Conservation (phyloP, 768 basidiomycete genomes). For the Leccinum arenicola region DNA sequence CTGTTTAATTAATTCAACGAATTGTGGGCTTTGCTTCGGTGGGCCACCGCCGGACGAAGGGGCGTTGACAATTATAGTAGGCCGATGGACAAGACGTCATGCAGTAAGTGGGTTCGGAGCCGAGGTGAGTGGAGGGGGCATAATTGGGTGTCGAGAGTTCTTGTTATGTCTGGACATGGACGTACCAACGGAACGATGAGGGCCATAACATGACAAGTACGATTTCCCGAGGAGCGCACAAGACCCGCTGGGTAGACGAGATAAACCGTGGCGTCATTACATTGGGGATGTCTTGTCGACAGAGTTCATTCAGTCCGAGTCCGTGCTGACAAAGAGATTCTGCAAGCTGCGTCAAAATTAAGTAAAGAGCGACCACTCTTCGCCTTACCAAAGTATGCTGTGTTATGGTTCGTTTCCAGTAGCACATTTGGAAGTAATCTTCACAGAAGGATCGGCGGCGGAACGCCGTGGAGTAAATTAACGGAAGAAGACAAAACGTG, state of each 20-base stretch:
- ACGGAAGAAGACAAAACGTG: background rate
- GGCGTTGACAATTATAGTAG: background rate
- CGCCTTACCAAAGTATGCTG: background rate
- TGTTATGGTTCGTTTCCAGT: background rate
- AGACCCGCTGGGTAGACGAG: background rate
- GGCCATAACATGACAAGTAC: background rate
- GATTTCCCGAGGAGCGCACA: background rate
- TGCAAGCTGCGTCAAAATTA: background rate
- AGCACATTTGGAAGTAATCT: background rate
- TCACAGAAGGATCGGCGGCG: background rate
- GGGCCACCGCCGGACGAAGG: background rate
- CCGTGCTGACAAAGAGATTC: too few species aligned
- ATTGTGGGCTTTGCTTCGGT: background rate
- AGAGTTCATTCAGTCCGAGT: background rate
- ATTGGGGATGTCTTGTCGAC: background rate
- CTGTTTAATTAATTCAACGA: slow-evolving; percentile 6
- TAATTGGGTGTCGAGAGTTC: background rate
- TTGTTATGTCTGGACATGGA: slow-evolving; percentile 3
- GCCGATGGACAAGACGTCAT: slow-evolving; percentile 7
- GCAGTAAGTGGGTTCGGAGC: background rate
- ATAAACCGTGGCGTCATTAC: background rate
- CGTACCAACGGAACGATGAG: background rate
- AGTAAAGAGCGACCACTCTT: background rate
- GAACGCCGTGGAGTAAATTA: background rate
- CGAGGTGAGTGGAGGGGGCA: background rate